Evolutionary conservation across 176 grass and related monocot species (phyloP).

Genomic region (Oryza brachyantha): DNA sequence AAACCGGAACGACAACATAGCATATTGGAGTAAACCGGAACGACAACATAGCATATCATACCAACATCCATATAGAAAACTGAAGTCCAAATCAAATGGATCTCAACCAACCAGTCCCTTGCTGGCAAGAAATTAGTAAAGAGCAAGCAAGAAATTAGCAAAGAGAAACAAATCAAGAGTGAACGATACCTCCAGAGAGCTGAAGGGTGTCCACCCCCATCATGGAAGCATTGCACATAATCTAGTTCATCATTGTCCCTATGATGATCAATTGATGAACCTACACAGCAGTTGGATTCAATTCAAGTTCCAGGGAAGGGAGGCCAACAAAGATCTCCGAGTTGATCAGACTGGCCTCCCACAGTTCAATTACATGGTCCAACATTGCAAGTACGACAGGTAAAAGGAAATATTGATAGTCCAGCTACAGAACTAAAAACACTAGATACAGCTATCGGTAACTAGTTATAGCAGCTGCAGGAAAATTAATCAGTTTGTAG

Average conservation of each 20-base stretch:
- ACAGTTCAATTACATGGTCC: slow-evolving; percentile 23
- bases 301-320: slow-evolving; percentile 4
- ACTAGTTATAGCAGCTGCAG: slow-evolving; percentile 29
- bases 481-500: not conserved
- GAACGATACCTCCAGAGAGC: not conserved
- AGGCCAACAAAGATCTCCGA: not conserved
- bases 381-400: slow-evolving; percentile 14
- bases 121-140: not conserved
- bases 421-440: slow-evolving; percentile 17
- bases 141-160: not conserved
- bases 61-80: not conserved
- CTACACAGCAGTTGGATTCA: not conserved
- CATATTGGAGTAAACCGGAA: too few relatives aligned
- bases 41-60: too few relatives aligned
- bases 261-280: not conserved
- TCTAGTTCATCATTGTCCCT: not conserved
- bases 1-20: not conserved
- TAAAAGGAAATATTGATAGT: not conserved
- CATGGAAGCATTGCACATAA: not conserved
- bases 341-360: not conserved
- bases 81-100: not conserved
- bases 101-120: not conserved
- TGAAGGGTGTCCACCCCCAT: not conserved
- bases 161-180: not conserved
- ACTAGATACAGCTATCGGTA: slow-evolving; percentile 31